Base-by-base conservation (phyloP, 805 yeast genomes). In the Tetrapisispora fleetii region DNA sequence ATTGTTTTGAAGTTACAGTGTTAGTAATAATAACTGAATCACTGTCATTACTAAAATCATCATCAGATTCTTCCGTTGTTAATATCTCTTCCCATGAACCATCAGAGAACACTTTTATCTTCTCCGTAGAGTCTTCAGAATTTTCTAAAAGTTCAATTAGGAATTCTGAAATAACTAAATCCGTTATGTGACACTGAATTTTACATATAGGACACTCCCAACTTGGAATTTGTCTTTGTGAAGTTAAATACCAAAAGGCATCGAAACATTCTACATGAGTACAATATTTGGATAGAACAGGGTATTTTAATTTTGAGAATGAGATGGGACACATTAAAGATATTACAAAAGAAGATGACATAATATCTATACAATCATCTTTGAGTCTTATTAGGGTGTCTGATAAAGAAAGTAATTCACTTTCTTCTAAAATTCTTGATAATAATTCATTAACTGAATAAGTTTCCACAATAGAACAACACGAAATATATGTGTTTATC, bases 381-480 rank as follows among this genome's bases (percentile, higher is more conserved):
- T 27, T 27, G 4, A 40, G 14, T 6, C 11, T 27, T 22, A n/a
- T 4, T 16, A 46, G 1, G 3, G 41, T 16, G 16, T 36, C 18
- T n/a, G 19, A 18, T n/a, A 46, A 21, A 4, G 48, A 17, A 14
- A 36, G 22, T 2, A 46, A 36, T 27, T 35, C 40, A 36, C 27
- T 40, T n/a, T 37, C 37, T 16, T 40, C 37, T 28, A 46, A 19
- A 27, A 46, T 37, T 19, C 35, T 19, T 4, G 37, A 17, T n/a
- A 60, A 40, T 24, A 83, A 54, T 27, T 59, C 56, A 3, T 70
- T 72, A 1, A 75, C 67, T 2, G 77, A 50, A 1, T 65, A 56
- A 4, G 59, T 58, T 52, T 78, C 77, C 7, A 80, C 88, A 4
- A 86, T 62, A 56, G 78, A 82, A 8, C 81, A 66, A 50, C 73